Percentiles rank a stretch among this genome's conserved stretches.
Evolutionary conservation across 2,329 filamentous ascomycete species (phyloP).

Genomic region (Catunica adiposa): DNA sequence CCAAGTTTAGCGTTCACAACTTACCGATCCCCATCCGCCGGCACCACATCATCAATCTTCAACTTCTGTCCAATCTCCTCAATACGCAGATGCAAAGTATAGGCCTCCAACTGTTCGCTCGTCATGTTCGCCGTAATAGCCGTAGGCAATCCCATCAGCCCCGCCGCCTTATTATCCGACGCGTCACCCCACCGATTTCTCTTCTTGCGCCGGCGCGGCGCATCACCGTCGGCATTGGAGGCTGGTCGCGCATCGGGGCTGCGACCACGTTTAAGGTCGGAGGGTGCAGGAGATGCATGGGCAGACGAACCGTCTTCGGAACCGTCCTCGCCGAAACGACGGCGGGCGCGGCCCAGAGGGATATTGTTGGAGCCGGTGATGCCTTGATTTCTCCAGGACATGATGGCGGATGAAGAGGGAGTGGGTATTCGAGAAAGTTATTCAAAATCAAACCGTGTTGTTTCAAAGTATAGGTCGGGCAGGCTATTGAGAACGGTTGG

Average conservation of each 20-base stretch:
- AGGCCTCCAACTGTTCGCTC: constrained; percentile 92
- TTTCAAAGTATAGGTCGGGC: too few relatives aligned
- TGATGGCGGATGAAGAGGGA: constrained; percentile 21
- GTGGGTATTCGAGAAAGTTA: too few relatives aligned
- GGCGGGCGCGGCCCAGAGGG: constrained; percentile 73
- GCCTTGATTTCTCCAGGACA: constrained; percentile 58
- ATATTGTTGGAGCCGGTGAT: constrained; percentile 98
- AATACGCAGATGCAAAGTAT: constrained; percentile 88
- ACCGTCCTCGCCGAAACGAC: constrained; percentile 46
- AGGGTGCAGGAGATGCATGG: constrained; percentile 18
- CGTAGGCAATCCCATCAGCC: constrained; percentile 91
- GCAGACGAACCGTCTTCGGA: constrained; percentile 15
- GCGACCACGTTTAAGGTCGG: constrained; percentile 67
- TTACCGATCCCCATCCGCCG: constrained; percentile 87
- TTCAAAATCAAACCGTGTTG: too few relatives aligned
- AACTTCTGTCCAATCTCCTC: constrained; percentile 99
- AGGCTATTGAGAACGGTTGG: too few relatives aligned
- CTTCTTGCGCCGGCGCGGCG: constrained; percentile 84
- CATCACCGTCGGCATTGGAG: constrained; percentile 40
- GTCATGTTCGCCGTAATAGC: constrained; percentile 97
- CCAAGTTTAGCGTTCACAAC: constrained; percentile 23
- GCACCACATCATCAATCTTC: constrained; percentile 96
- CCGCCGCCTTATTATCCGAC: constrained; percentile 94
- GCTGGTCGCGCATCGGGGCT: constrained; percentile 55
- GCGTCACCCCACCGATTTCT: constrained; percentile 97